Evolutionary conservation across 495 filamentous ascomycete species (phyloP), one percentile per base, ranked within the genome.

Genomic region (Penicillium macrosclerotiorum): DNA sequence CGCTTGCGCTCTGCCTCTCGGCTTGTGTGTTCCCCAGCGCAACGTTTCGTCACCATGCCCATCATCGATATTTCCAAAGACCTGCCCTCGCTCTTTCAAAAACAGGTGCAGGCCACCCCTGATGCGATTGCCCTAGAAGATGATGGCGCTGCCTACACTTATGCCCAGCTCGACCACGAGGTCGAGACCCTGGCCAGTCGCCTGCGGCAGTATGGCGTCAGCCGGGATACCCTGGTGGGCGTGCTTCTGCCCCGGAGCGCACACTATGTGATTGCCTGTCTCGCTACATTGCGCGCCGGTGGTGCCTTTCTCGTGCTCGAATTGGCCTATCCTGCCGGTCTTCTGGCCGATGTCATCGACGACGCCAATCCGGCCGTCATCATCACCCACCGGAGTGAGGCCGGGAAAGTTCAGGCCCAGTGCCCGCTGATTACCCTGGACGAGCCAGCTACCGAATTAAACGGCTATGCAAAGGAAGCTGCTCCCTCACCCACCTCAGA

Each of bases 231-330:
- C 24, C 70, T 84, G 16, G 83, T 85, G 23, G 83, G 83, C 18
- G 76, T 87, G 36, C 67, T 87, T 13, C 65, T 87, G 42, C 81
- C 80, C 25, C 76, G 83, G 5, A 84, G 80, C 51, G 81, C 82
- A 14, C 68, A 86, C 59, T 86, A 86, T 58, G 81, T 87, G 52
- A 81, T 87, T 63, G 78, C 81, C 18, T 86, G 82, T 57, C 67
- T 87, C 30, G 82, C 82, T 19, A 78, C 79, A 5, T 74, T 85
- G 31, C 78, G 81, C 22, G 82, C 83, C 1, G 82, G 82, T 16
- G 83, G 82, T 20, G 82, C 82, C n/a, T 87, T 86, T 49, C 71
- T 87, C 0, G 81, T 85, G 8, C 75, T 86, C 0, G 83, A 87
- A 56, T 71, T 86, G 16, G 83, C 82, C 20, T 87, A 87, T 54